Evolutionary conservation across 306 rosid genomes (phyloP), one percentile per base, ranked within the genome.

Genomic region (Quercus wislizeni): DNA sequence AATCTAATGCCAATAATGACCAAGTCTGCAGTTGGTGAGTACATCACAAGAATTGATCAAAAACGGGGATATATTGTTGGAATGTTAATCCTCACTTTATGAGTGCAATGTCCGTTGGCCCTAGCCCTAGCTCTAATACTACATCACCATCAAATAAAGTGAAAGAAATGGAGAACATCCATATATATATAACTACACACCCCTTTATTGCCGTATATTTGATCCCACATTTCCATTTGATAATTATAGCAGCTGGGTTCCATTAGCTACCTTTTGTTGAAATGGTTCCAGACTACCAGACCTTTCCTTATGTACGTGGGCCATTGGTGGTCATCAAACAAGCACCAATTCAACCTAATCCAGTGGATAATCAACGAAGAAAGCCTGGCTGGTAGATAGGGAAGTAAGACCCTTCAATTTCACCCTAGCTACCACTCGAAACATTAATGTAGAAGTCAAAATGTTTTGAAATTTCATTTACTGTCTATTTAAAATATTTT

Each of bases 1-100:
- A 76, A 81, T 73, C 54, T 74, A 38, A 79, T 13, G 14, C 83
- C 70, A 83, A 84, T 84, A 59, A 76, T 82, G 81, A 76, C 54
- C 49, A 18, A 55, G 43, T 78, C 69, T 46, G 19, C 73, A 59
- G 78, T 64, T 81, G 65, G 84, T 56, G 90, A 76, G 75, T 83
- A 77, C 19, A 76, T 68, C 30, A 74, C 82, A 81, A 84, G 77
- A 52, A 71, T 76, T 52, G 72, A 38, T 49, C n/a, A 74, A 27
- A 74, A 9, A 5, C 18, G 79, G 69, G 74, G 46, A 41, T 41
- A 41, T 41, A 73, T 56, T 27, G 58, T 27, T 35, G 17, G 75
- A 23, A 56, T 59, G 73, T 74, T 73, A 55, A 51, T 67, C 63
- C 56, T 35, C 55, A 11, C 27, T 75, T 81, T 78, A 76, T 80